These are phyloP conservation scores for Silene vulgaris DNA, from an alignment of 179 eudicot species.

Conservation along the genomic window DNA sequence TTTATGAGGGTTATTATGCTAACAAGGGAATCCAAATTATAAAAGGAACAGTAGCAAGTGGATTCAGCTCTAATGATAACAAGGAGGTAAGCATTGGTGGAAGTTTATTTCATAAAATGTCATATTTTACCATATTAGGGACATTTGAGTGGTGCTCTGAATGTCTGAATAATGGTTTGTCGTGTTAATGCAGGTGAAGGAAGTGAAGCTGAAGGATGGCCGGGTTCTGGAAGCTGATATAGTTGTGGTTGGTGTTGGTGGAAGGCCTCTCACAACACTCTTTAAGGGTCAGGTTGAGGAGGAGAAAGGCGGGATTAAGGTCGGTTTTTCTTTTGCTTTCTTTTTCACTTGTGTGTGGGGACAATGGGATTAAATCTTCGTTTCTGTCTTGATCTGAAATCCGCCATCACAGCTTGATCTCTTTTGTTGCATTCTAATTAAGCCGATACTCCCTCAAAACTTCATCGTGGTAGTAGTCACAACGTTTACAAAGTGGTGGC, in stretches of 20 bases:
- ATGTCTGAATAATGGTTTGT: background rate
- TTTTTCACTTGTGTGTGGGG: background rate
- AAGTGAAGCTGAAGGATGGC: constrained; percentile 86
- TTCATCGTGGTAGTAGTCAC: background rate
- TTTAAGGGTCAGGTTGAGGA: constrained; percentile 94
- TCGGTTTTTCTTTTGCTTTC: constrained; percentile 22
- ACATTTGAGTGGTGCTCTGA: background rate
- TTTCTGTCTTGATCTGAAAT: background rate
- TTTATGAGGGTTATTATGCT: constrained; percentile 80
- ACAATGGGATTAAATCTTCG: background rate
- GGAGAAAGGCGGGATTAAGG: constrained; percentile 98
- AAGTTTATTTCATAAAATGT: background rate
- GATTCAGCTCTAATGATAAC: constrained; percentile 51
- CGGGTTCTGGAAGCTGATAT: constrained; percentile 85
- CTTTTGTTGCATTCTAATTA: background rate
- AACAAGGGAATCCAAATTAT: constrained; percentile 75
- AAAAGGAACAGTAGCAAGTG: constrained; percentile 90
- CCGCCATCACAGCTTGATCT: background rate
- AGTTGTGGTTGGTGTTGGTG: constrained; percentile 97
- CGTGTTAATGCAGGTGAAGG: constrained; percentile 53
- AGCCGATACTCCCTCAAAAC: background rate
- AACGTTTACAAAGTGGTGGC: background rate
- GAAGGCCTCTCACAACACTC: constrained; percentile 66
- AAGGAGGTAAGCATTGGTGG: constrained; percentile 59
- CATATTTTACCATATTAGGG: background rate